These are phyloP conservation scores for Alternaria gaisen DNA, from an alignment of 2,329 filamentous ascomycete genomes.

Conservation along the genomic window DNA sequence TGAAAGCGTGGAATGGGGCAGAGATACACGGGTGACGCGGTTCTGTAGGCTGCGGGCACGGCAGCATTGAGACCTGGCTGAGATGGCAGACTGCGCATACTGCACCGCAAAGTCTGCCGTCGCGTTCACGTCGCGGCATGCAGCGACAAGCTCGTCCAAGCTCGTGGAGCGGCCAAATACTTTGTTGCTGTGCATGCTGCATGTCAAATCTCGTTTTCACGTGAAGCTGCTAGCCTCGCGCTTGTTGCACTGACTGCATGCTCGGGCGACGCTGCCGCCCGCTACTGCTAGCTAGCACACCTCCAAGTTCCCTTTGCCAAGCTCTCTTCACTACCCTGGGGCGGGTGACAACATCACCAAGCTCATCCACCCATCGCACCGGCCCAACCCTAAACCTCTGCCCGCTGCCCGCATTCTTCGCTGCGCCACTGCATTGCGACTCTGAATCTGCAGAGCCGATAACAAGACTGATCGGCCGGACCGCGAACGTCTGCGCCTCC, in stretches of 20 bases:
- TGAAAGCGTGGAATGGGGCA: background rate
- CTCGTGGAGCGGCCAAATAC: too few relatives aligned
- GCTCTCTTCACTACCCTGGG: conserved; percentile 11
- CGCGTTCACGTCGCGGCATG: too few relatives aligned
- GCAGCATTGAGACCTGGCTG: background rate
- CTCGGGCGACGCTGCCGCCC: conserved; percentile 15
- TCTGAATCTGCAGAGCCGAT: conserved; percentile 3
- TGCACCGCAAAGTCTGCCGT: too few relatives aligned
- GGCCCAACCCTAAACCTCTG: conserved; percentile 13
- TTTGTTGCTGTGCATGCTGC: too few relatives aligned
- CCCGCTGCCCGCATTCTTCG: conserved; percentile 22
- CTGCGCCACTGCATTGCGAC: conserved; percentile 7
- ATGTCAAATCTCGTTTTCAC: conserved; percentile 1
- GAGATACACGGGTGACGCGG: background rate
- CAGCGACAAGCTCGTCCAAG: too few relatives aligned
- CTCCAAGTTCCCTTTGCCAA: conserved; percentile 12
- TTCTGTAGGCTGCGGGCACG: background rate
- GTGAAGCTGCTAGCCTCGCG: conserved; percentile 8
- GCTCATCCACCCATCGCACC: conserved; percentile 18
- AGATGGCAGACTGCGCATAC: background rate
- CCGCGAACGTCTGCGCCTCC: conserved; percentile 36
- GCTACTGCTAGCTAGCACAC: conserved; percentile 14
- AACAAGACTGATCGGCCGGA: conserved; percentile 22
- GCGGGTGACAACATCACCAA: conserved; percentile 15
- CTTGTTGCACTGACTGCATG: conserved; percentile 13